phyloP scores from a whole-genome alignment of 768 basidiomycete genomes.

The Cyclocybe cylindracea region DNA sequence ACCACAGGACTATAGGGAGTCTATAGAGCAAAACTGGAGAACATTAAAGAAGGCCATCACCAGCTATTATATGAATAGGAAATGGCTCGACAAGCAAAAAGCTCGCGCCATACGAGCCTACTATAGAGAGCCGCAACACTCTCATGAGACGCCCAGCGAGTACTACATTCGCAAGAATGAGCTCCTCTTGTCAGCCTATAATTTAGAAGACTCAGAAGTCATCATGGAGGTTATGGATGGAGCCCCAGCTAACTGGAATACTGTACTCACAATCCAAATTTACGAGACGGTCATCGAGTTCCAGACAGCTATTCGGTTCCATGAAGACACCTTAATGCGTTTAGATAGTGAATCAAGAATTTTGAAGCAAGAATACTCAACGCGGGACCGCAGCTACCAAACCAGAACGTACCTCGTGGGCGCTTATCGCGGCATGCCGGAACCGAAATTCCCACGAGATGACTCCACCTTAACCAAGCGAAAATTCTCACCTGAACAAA shows the following conservation, averaged over 20 bases:
- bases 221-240: slow-evolving; percentile 36
- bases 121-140: slow-evolving; percentile 27
- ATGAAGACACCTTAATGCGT: slow-evolving; percentile 7
- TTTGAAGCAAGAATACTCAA: neutral
- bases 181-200: slow-evolving; percentile 10
- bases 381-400: neutral
- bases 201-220: slow-evolving; percentile 24
- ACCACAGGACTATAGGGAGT: neutral
- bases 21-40: slow-evolving; percentile 29
- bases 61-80: slow-evolving; percentile 33
- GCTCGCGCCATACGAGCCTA: slow-evolving; percentile 21
- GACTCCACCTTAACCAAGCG: slow-evolving; percentile 10
- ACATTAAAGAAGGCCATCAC: slow-evolving; percentile 23
- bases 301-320: slow-evolving; percentile 18
- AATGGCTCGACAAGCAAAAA: slow-evolving; percentile 29
- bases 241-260: slow-evolving; percentile 27
- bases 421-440: neutral
- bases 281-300: slow-evolving; percentile 17
- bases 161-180: slow-evolving; percentile 34
- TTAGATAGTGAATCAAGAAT: neutral
- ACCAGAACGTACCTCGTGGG: slow-evolving; percentile 3
- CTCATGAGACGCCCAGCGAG: slow-evolving; percentile 30
- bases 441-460: slow-evolving; percentile 22
- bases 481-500: slow-evolving; percentile 13
- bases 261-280: slow-evolving; percentile 29